Conservation (phyloP, 1,284 basidiomycete genomes). For the Trichosporon sp. region DNA sequence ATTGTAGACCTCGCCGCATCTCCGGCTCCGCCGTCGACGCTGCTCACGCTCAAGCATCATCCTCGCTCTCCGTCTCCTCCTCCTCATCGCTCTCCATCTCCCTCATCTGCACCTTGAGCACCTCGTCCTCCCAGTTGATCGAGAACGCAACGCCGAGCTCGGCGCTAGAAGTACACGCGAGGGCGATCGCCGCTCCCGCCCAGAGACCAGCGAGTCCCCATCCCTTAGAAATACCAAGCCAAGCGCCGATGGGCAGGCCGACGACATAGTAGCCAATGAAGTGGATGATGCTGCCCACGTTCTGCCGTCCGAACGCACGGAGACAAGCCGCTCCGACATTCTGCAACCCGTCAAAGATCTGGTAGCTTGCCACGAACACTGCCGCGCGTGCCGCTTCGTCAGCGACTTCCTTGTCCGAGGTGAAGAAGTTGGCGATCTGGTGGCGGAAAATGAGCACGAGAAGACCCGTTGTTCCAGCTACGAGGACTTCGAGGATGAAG, state of each 20-base stretch:
- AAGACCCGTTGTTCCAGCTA: constrained; percentile 15
- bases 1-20: background rate
- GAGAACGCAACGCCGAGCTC: constrained; percentile 21
- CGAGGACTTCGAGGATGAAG: constrained; percentile 22
- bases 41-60: background rate
- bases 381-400: constrained; percentile 19
- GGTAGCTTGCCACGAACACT: constrained; percentile 22
- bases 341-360: constrained; percentile 27
- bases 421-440: constrained; percentile 21
- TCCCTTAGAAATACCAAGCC: constrained; percentile 18
- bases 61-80: constrained; percentile 8
- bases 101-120: constrained; percentile 20
- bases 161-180: constrained; percentile 14
- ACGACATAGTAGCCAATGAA: constrained; percentile 22
- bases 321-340: constrained; percentile 30
- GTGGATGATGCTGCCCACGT: constrained; percentile 25
- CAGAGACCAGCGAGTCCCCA: constrained; percentile 30
- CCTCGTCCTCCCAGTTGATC: constrained; percentile 27
- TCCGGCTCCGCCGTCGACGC: background rate
- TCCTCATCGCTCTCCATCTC: constrained; percentile 16
- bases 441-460: constrained; percentile 19
- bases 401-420: constrained; percentile 22
- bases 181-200: constrained; percentile 26
- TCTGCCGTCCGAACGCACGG: constrained; percentile 28
- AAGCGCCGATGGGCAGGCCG: constrained; percentile 28